Conservation (phyloP, 345 rosid species). For the Geranium brycei region DNA sequence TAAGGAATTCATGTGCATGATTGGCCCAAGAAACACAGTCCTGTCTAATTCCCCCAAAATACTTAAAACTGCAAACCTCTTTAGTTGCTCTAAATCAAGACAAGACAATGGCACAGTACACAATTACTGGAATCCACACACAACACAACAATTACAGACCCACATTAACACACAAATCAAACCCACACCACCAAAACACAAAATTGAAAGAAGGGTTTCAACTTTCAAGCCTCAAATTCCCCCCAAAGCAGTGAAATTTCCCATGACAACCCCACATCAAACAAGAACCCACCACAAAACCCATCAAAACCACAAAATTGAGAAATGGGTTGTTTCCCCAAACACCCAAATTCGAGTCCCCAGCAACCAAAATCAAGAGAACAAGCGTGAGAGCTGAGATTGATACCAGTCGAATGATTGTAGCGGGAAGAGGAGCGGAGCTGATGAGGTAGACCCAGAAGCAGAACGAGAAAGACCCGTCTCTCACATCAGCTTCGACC, state of each 20-base stretch:
- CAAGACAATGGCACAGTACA: background rate
- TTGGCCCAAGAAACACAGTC: background rate
- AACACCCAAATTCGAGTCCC: background rate
- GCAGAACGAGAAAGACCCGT: slow-evolving; percentile 34
- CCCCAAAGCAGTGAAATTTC: background rate
- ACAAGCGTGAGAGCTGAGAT: background rate
- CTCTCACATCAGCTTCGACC: slow-evolving; percentile 29
- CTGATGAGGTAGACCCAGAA: slow-evolving; percentile 61
- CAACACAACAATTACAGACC: background rate
- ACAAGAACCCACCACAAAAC: background rate
- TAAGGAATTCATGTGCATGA: background rate
- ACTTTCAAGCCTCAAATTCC: background rate
- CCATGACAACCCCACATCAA: background rate
- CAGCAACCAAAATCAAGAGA: background rate
- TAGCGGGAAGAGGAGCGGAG: slow-evolving; percentile 34
- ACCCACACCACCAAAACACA: background rate
- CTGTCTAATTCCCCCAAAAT: background rate
- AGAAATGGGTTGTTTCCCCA: background rate
- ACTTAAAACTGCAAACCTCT: background rate
- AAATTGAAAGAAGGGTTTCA: background rate
- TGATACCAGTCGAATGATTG: slow-evolving; percentile 45
- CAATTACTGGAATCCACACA: background rate
- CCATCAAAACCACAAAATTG: background rate
- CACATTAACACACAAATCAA: background rate
- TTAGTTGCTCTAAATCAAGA: background rate